Conservation (phyloP, 306 rosid genomes). For the Cicer yamashitae region DNA sequence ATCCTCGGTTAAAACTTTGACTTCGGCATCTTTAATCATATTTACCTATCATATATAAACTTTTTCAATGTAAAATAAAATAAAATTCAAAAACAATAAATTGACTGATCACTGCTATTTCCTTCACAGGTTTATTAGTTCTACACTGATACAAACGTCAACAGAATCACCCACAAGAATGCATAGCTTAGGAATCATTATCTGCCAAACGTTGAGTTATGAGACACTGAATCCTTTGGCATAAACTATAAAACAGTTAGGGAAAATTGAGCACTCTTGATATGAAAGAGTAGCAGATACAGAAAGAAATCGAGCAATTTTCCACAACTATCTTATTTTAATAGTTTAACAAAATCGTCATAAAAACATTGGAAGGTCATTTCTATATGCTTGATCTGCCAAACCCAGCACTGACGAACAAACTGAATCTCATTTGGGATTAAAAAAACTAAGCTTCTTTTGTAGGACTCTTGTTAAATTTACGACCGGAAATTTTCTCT, state of each 20-base stretch:
- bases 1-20: background rate
- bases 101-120: conserved; percentile 17
- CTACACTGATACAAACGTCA: conserved; percentile 10
- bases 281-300: conserved; percentile 16
- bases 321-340: conserved; percentile 29
- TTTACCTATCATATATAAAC: conserved; percentile 2
- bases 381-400: conserved; percentile 32
- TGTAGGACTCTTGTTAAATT: conserved; percentile 64
- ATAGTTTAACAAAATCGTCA: conserved; percentile 16
- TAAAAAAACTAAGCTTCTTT: conserved; percentile 43
- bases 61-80: background rate
- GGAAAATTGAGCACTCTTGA: conserved; percentile 46
- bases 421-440: conserved; percentile 33
- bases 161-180: conserved; percentile 25
- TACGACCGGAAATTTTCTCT: conserved; percentile 77
- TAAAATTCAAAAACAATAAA: background rate
- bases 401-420: conserved; percentile 36
- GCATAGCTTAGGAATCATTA: conserved; percentile 21
- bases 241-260: conserved; percentile 8
- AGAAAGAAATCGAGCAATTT: conserved; percentile 11
- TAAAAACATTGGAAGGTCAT: conserved; percentile 19
- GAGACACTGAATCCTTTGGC: conserved; percentile 28
- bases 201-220: conserved; percentile 17
- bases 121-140: conserved; percentile 24
- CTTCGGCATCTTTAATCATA: conserved; percentile 15